Conservation (phyloP, 148 eudicot species). For the Bassia scoparia region DNA sequence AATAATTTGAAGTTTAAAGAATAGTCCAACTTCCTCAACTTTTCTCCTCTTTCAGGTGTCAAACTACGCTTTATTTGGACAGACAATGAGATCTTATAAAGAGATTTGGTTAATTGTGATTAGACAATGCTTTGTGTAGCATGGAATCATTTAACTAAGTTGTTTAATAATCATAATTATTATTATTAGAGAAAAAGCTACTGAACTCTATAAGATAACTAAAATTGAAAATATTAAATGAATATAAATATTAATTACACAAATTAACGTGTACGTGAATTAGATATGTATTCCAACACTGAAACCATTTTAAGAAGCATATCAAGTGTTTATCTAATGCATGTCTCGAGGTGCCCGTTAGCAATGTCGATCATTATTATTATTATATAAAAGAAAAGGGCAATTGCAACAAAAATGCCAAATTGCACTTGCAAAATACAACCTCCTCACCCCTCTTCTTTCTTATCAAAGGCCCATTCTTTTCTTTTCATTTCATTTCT, state of each 20-base stretch:
- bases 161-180: constrained; percentile 1
- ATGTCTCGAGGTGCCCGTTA: too few relatives aligned
- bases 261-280: too few relatives aligned
- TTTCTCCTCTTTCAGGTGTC: constrained; percentile 33
- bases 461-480: constrained; percentile 16
- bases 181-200: neutral
- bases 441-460: constrained; percentile 15
- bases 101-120: constrained; percentile 46
- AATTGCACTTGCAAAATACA: constrained; percentile 17
- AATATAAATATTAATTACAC: too few relatives aligned
- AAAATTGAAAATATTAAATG: too few relatives aligned
- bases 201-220: too few relatives aligned
- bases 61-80: constrained; percentile 28
- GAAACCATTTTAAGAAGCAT: too few relatives aligned
- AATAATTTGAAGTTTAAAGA: neutral
- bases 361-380: too few relatives aligned
- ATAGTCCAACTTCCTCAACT: constrained; percentile 4
- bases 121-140: constrained; percentile 31
- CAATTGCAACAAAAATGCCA: constrained; percentile 29
- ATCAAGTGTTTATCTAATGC: too few relatives aligned
- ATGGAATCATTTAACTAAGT: constrained; percentile 25
- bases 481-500: neutral
- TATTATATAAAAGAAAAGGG: constrained; percentile 1
- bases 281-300: too few relatives aligned
- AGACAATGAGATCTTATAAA: constrained; percentile 45